Base-by-base conservation (phyloP, 75 land plant genomes). In the Sequoiadendron giganteum region DNA sequence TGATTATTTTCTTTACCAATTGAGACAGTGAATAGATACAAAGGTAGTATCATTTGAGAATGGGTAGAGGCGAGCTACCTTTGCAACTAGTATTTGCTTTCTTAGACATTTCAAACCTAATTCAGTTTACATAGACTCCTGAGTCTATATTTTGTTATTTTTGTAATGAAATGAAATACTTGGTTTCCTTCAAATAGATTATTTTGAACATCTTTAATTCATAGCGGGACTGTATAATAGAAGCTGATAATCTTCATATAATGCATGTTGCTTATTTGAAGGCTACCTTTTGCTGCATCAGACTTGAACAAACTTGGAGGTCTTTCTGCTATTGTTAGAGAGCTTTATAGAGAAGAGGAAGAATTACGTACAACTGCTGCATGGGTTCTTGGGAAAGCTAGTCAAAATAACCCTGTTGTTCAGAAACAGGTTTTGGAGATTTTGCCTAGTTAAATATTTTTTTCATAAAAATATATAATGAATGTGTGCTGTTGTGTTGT, bases 251-350 rank as follows among this genome's bases (percentile, higher is more conserved):
- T 21, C 19, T 80, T 21, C 48, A 40, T 80, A 42, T 21, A 43
- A 40, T 25, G 83, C 39, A 80, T 80, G 25, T 43, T 40, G 47
- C 83, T 80, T 80, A 80, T 38, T 43, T 80, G 25, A 43, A 42
- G 77, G 47, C 28, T 75, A 7, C 47, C 34, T 68, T 58, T 56
- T 83, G 39, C 38, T 52, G 68, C 70, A n/a, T 81, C 94, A 98
- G 99, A 98, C 92, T 87, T 98, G 87, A 85, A 95, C 90, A 98
- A 98, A 92, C 95, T 96, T 78, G 98, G 99, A 16, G 99, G 97
- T 25, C 93, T 98, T 47, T 54, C 19, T 84, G 93, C 91, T 25
- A 87, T 96, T 80, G 90, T 96, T 13, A 81, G 76, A 70, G 94
- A 94, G 88, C 98, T 98, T 85, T 85, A 95, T 85, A 91, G 94